These are phyloP conservation scores for Saccharomyces pastorianus DNA, from an alignment of 1,139 yeast genomes.

Conservation along the genomic window DNA sequence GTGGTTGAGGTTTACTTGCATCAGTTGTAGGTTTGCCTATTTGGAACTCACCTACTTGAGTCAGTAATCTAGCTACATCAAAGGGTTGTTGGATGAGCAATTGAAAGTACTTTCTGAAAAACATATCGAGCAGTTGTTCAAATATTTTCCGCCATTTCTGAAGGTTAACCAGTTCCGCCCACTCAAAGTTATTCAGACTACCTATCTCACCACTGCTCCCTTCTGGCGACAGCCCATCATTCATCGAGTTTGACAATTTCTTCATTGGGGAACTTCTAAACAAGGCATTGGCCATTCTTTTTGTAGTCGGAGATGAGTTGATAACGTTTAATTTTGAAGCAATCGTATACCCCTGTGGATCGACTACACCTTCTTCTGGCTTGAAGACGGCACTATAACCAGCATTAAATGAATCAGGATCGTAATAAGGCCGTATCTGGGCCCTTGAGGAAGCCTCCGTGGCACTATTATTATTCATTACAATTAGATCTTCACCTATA, in stretches of 20 bases:
- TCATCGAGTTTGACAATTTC: neutral
- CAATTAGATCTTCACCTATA: neutral
- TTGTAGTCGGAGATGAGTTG: constrained; percentile 10
- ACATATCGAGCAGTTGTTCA: constrained; percentile 48
- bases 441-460: neutral
- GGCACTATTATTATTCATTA: neutral
- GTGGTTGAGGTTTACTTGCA: constrained; percentile 2
- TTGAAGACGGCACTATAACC: constrained; percentile 55
- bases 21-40: neutral
- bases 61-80: constrained; percentile 68
- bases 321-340: constrained; percentile 32
- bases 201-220: constrained; percentile 2
- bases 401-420: constrained; percentile 59
- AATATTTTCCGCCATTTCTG: constrained; percentile 49
- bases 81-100: constrained; percentile 77
- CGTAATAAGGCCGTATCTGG: constrained; percentile 54
- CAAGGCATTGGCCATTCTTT: neutral
- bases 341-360: constrained; percentile 33
- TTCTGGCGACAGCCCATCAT: neutral
- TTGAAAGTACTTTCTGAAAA: constrained; percentile 58
- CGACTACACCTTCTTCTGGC: constrained; percentile 51
- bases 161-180: constrained; percentile 56
- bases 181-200: constrained; percentile 33
- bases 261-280: constrained; percentile 1
- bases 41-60: constrained; percentile 67